These are phyloP conservation scores for Xylaria sp. DNA, from an alignment of 2,329 filamentous ascomycete genomes.

Conservation along the genomic window DNA sequence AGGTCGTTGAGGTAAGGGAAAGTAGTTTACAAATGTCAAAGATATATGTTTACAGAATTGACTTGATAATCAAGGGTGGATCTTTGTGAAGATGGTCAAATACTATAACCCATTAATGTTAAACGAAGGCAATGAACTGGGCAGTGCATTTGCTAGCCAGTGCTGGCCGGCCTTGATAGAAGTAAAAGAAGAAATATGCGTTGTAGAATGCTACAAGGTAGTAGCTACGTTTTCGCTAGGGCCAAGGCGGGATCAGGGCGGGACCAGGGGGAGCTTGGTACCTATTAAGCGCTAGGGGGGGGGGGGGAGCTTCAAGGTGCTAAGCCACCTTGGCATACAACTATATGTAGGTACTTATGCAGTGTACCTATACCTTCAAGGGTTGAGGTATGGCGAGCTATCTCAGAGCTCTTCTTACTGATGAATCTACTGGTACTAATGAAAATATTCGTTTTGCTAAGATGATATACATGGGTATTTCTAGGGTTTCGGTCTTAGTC, in stretches of 20 bases:
- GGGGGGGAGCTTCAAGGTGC: constrained; percentile 21
- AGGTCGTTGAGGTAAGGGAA: background rate
- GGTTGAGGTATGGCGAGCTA: background rate
- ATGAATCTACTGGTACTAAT: background rate
- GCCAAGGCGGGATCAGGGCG: too few relatives aligned
- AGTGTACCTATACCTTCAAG: background rate
- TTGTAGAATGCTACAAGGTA: background rate
- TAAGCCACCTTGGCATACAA: constrained; percentile 31
- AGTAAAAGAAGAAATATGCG: background rate
- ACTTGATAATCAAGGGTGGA: background rate
- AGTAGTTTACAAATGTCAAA: background rate
- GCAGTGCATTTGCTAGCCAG: background rate
- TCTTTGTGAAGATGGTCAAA: background rate
- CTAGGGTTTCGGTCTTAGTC: background rate
- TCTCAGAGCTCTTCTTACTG: too few relatives aligned
- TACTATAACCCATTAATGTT: background rate
- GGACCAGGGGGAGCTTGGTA: constrained; percentile 4
- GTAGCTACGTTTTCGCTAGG: too few relatives aligned
- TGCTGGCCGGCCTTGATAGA: background rate
- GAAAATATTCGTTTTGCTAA: background rate
- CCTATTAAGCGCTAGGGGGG: background rate
- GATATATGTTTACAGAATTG: background rate
- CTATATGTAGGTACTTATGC: background rate
- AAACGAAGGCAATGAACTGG: constrained; percentile 2
- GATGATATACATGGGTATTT: background rate